These are phyloP conservation scores for Abortiporus biennis DNA, from an alignment of 1,284 basidiomycete genomes.

Conservation along the genomic window DNA sequence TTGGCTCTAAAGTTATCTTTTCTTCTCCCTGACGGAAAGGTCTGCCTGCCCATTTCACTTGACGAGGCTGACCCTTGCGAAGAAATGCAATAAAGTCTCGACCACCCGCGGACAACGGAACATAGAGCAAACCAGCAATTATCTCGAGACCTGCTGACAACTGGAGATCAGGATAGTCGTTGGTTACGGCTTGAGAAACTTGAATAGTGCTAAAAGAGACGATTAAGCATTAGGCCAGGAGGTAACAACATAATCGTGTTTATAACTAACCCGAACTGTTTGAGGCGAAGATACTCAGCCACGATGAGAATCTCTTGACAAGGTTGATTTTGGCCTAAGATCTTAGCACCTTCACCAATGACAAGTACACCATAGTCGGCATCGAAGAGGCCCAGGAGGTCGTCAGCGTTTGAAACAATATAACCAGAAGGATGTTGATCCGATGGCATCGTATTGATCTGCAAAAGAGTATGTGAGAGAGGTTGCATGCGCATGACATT, in stretches of 20 bases:
- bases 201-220: conserved; percentile 41
- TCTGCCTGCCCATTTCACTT: conserved; percentile 79
- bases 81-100: conserved; percentile 82
- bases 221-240: background rate
- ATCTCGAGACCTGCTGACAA: conserved; percentile 64
- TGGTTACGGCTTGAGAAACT: conserved; percentile 63
- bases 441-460: conserved; percentile 77
- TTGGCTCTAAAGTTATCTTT: conserved; percentile 55
- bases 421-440: conserved; percentile 76
- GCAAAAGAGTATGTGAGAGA: conserved; percentile 10
- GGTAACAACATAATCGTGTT: background rate
- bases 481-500: conserved; percentile 1
- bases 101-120: conserved; percentile 69
- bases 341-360: conserved; percentile 83
- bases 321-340: conserved; percentile 74
- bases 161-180: conserved; percentile 75
- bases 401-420: conserved; percentile 84
- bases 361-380: conserved; percentile 83
- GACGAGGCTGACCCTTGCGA: conserved; percentile 68
- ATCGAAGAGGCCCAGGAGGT: conserved; percentile 77
- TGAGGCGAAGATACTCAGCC: conserved; percentile 79
- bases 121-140: conserved; percentile 76
- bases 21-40: conserved; percentile 47
- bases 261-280: conserved; percentile 60
- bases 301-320: conserved; percentile 85